Percentiles rank a stretch among this genome's conserved stretches.
These are phyloP conservation scores for Geranium rotundifolium DNA, from an alignment of 345 rosid species.

Conservation along the genomic window DNA sequence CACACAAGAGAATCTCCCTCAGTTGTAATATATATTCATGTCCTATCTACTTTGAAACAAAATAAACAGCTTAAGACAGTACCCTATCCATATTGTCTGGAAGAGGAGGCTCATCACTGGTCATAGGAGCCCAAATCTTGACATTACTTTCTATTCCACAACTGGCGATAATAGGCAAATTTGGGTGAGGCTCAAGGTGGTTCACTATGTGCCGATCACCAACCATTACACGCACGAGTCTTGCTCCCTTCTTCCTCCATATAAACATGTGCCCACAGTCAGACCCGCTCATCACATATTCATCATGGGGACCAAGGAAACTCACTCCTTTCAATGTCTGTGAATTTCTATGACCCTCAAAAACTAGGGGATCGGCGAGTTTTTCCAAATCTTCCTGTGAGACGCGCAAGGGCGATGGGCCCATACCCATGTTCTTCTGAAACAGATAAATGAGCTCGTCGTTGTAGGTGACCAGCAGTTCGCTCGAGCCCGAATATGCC, in stretches of 20 bases:
- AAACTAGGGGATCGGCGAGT: conserved; percentile 34
- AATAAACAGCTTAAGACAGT: neutral
- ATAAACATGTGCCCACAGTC: conserved; percentile 58
- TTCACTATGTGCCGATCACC: conserved; percentile 49
- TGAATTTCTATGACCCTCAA: conserved; percentile 46
- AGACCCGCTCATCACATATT: conserved; percentile 49
- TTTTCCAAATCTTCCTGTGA: conserved; percentile 20
- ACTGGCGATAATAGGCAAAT: conserved; percentile 34
- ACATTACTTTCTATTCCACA: conserved; percentile 49
- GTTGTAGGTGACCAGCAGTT: conserved; percentile 48
- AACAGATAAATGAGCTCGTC: conserved; percentile 49
- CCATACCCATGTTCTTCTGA: conserved; percentile 40
- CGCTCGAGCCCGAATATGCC: conserved; percentile 42
- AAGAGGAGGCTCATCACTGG: conserved; percentile 21
- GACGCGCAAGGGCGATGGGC: conserved; percentile 26
- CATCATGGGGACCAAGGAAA: conserved; percentile 55
- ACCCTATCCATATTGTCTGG: conserved; percentile 42
- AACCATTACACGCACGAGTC: conserved; percentile 39
- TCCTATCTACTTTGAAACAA: too few relatives aligned
- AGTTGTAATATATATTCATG: too few relatives aligned
- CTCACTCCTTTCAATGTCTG: conserved; percentile 50
- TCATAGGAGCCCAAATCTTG: conserved; percentile 45
- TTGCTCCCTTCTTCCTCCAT: conserved; percentile 49
- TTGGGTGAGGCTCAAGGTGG: conserved; percentile 47
- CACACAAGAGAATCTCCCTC: neutral